phyloP scores from a whole-genome alignment of 495 filamentous ascomycete genomes.

The Penicillium atrosanguineum region DNA sequence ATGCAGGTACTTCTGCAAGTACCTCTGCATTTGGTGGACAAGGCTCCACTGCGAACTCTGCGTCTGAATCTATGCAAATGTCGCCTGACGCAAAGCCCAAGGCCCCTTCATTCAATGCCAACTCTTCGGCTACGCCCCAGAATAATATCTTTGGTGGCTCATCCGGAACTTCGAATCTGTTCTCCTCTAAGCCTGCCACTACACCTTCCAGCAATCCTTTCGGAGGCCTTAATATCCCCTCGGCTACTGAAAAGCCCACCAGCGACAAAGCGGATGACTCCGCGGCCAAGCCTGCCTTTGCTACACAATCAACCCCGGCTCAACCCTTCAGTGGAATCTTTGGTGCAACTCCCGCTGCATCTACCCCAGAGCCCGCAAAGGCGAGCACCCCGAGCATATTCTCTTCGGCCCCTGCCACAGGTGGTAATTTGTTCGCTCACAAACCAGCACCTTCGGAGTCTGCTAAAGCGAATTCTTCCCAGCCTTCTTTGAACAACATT shows the following conservation, averaged over 20 bases:
- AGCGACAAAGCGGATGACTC: constrained; percentile 12
- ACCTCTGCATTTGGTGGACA: constrained; percentile 25
- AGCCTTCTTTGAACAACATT: constrained; percentile 15
- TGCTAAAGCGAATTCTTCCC: constrained; percentile 2
- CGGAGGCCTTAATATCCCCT: constrained; percentile 5
- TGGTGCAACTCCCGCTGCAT: constrained; percentile 2
- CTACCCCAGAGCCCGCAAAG: constrained; percentile 2
- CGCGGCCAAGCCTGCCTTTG: constrained; percentile 13
- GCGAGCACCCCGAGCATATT: constrained; percentile 10
- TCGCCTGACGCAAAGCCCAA: constrained; percentile 40
- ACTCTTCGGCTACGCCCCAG: constrained; percentile 10
- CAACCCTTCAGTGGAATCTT: constrained; percentile 10
- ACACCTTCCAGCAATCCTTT: constrained; percentile 24
- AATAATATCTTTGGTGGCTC: constrained; percentile 21
- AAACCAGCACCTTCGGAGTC: neutral
- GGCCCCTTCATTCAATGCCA: constrained; percentile 9
- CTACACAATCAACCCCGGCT: neutral
- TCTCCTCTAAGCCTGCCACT: constrained; percentile 17
- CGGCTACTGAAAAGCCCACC: constrained; percentile 7
- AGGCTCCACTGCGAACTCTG: constrained; percentile 17
- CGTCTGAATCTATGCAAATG: constrained; percentile 43
- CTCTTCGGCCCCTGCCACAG: constrained; percentile 5
- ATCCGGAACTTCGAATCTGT: constrained; percentile 2
- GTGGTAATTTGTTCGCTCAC: neutral
- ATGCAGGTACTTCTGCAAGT: constrained; percentile 8